Percentiles rank a stretch among this genome's conserved stretches.
These are phyloP conservation scores for Macrolepiota fuliginosa DNA, from an alignment of 768 basidiomycete genomes.

Conservation along the genomic window DNA sequence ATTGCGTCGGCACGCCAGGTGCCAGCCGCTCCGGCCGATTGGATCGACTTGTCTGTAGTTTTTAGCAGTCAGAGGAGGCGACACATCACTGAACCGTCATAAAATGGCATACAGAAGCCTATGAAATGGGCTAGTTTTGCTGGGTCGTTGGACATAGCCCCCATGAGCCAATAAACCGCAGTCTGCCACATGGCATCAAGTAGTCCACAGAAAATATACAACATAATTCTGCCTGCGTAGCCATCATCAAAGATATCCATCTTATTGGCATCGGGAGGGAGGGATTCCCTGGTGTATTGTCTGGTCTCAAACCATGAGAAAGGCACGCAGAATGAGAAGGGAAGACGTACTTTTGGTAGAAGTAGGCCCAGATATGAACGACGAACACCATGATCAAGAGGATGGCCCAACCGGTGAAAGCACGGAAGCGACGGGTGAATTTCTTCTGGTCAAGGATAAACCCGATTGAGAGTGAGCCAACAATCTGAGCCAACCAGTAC, in stretches of 20 bases:
- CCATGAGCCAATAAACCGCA: conserved; percentile 78
- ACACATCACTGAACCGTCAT: not conserved
- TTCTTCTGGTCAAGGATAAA: conserved; percentile 56
- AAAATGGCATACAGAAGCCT: conserved; percentile 67
- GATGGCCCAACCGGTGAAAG: conserved; percentile 66
- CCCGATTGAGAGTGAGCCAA: conserved; percentile 72
- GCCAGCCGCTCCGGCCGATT: conserved; percentile 73
- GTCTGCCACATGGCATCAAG: conserved; percentile 88
- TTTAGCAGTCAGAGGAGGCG: not conserved
- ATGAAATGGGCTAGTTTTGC: conserved; percentile 75
- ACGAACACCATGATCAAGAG: conserved; percentile 70
- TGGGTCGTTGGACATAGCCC: conserved; percentile 81
- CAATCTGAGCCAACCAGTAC: conserved; percentile 79
- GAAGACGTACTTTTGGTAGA: conserved; percentile 60
- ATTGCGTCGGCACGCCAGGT: conserved; percentile 70
- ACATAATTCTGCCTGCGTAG: conserved; percentile 53
- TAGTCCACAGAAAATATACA: conserved; percentile 72
- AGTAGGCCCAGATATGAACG: conserved; percentile 75
- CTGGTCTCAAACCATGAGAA: conserved; percentile 15
- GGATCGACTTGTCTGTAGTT: conserved; percentile 58
- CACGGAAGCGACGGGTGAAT: conserved; percentile 62
- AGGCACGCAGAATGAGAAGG: not conserved
- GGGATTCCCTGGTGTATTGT: conserved; percentile 59
- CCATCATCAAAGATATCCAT: conserved; percentile 59
- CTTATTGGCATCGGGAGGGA: conserved; percentile 35